Base-by-base conservation (phyloP, 495 filamentous ascomycete genomes). In the Aspergillus indologenus region DNA sequence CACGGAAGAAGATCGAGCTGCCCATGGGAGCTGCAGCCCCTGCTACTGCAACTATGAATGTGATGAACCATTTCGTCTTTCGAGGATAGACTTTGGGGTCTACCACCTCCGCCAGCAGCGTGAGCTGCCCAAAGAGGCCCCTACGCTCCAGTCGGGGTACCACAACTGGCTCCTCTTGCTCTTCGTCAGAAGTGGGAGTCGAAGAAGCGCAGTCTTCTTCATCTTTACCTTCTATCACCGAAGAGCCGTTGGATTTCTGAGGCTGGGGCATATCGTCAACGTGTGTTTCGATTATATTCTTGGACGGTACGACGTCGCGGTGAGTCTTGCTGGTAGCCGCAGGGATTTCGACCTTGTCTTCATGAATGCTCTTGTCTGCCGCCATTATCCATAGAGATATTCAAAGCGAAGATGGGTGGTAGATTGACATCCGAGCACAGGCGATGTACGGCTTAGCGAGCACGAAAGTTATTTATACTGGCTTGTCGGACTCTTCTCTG, bases 51-150 rank as follows among this genome's bases (percentile, higher is more conserved):
- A 96, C 83, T 53, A 93, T 77, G 49, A 87, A 79, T 0, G 93
- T 96, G 65, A 98, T 87, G 54, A 85, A 82, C 90, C 92, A 96
- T 82, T 96, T 96, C 44, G 78, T 87, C 18, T 71, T 76, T 15
- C 82, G 81, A 24, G 80, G 70, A 68, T 96, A 96, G 19, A 89
- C 80, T 56, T 86, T 85, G 0, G 92, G 87, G 42, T 85, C 75
- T 53, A 89, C 85, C 43, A 96, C 81, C 71, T 98, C 93, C 4
- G 91, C 89, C n/a, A 97, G 74, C 46, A 96, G 57, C 1, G 89
- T 79, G 3, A 96, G 76, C 47, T 82, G 82, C 4, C 84, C 85
- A 24, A 96, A 79, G 9, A 96, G 75, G 0, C 93, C 93, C 71
- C 91, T 74, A 58, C 92, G 85, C 61, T 89, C 68, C 14, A 76